phyloP scores from a whole-genome alignment of 2,329 filamentous ascomycete genomes.

The Sporothrix phasma region DNA sequence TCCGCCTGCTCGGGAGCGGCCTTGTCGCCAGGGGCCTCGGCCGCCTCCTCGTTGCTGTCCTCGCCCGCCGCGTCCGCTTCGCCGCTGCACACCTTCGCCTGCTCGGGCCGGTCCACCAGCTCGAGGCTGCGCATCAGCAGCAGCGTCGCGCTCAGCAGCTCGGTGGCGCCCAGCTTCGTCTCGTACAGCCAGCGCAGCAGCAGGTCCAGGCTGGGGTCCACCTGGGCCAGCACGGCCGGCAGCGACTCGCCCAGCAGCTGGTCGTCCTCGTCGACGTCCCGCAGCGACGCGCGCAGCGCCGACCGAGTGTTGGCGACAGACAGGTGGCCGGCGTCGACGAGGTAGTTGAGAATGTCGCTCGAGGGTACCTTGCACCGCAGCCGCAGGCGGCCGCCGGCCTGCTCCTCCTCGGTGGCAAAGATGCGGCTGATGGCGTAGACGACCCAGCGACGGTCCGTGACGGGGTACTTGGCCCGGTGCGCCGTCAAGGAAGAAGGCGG shows the following conservation, averaged over 20 bases:
- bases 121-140: slow-evolving; percentile 61
- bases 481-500: not conserved
- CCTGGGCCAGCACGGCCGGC: slow-evolving; percentile 49
- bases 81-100: slow-evolving; percentile 24
- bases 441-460: slow-evolving; percentile 56
- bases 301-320: slow-evolving; percentile 49
- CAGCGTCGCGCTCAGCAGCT: slow-evolving; percentile 57
- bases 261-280: slow-evolving; percentile 33
- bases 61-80: slow-evolving; percentile 21
- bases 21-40: slow-evolving; percentile 21
- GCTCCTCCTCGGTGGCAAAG: slow-evolving; percentile 27
- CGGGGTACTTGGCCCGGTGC: slow-evolving; percentile 33
- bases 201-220: slow-evolving; percentile 59
- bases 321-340: slow-evolving; percentile 50
- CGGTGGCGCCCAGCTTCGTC: slow-evolving; percentile 54
- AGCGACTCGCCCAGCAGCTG: slow-evolving; percentile 50
- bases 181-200: slow-evolving; percentile 55
- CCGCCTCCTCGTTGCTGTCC: slow-evolving; percentile 17
- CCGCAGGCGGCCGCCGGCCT: slow-evolving; percentile 22
- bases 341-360: slow-evolving; percentile 48
- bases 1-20: slow-evolving; percentile 36
- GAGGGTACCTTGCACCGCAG: slow-evolving; percentile 35
- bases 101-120: slow-evolving; percentile 37
- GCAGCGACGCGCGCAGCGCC: slow-evolving; percentile 42
- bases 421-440: slow-evolving; percentile 53